Base-by-base conservation (phyloP, 2,329 filamentous ascomycete species). In the Shiraia sp. region DNA sequence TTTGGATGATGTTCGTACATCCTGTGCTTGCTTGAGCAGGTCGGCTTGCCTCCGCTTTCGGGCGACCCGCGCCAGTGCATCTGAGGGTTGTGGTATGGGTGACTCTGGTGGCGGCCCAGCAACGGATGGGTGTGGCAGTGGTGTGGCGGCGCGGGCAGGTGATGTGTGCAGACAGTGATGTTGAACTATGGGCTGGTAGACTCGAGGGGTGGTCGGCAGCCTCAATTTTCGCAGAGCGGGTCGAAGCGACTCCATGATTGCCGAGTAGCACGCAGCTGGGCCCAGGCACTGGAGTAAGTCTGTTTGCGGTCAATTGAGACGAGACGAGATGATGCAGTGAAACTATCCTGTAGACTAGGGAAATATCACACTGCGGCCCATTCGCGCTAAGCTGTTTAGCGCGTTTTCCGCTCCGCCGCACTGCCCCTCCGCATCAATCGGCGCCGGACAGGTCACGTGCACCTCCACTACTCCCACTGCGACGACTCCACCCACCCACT, bases 71-170 rank as follows among this genome's bases (percentile, higher is more conserved):
- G 76, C 74, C 37, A 73, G 68, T 22, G 77, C 73, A 42, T 75
- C 73, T 12, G 76, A 70, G 6, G 74, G 63, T 3, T 72, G 56
- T 4, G 79, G 74, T 34, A 73, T 69, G 12, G 82, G 82, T 14
- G 79, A 74, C 51, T 75, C 75, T 3, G 82, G 82, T 26, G 82
- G 82, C 37, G 81, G 81, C 3, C 81, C 81, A 34, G 80, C 73
- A 9, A 81, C 75, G 9, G 79, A 82, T 39, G 81, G 74, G 49
- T 75, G 73, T 6, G 80, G 75, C 42, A 83, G 72, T 10, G 81
- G 79, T 34, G 78, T 77, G 7, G 81, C 81, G 37, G 69, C 63
- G 45, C 72, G 73, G 23, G 66, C 41, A 2, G 66, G 25, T 12
- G 72, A 71, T 10, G 67, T 72, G 60, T 75, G 73, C 23, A 76